A percentile compares a stretch with the other conserved stretches of the same genome.
These are phyloP conservation scores for Saprolegnia diclina DNA, from an alignment of 352 stramenopile genomes.

Conservation along the genomic window DNA sequence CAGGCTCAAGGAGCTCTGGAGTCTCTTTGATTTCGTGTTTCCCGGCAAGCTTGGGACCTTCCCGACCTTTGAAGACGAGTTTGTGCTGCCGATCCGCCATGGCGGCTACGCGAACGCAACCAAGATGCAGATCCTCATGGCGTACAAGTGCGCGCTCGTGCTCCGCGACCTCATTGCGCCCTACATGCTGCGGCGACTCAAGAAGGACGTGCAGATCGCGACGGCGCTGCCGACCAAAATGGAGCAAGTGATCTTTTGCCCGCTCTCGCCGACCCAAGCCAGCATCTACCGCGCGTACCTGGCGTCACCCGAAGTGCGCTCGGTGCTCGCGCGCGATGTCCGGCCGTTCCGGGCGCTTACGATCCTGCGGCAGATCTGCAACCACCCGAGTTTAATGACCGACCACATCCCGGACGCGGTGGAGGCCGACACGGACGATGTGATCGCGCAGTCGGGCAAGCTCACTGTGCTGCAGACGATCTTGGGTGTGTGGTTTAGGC, in stretches of 20 bases:
- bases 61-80: conserved; percentile 96
- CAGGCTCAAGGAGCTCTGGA: conserved; percentile 96
- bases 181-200: conserved; percentile 92
- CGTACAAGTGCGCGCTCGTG: conserved; percentile 94
- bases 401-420: conserved; percentile 74
- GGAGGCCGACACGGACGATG: conserved; percentile 1
- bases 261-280: conserved; percentile 84
- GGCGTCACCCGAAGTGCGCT: conserved; percentile 87
- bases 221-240: conserved; percentile 94
- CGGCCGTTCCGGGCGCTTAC: conserved; percentile 90
- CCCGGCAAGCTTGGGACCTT: conserved; percentile 96
- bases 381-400: conserved; percentile 78
- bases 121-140: conserved; percentile 94
- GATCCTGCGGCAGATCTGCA: conserved; percentile 97
- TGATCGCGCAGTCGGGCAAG: conserved; percentile 89
- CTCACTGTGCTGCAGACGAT: conserved; percentile 95
- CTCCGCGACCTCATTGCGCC: conserved; percentile 96
- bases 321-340: conserved; percentile 76
- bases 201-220: conserved; percentile 92
- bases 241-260: conserved; percentile 98
- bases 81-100: conserved; percentile 94
- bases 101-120: conserved; percentile 90
- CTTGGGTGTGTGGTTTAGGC: conserved; percentile 90
- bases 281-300: conserved; percentile 90
- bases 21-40: conserved; percentile 99